These are phyloP conservation scores for Solanum chiquidenum DNA, from an alignment of 257 asterid genomes.

Conservation along the genomic window DNA sequence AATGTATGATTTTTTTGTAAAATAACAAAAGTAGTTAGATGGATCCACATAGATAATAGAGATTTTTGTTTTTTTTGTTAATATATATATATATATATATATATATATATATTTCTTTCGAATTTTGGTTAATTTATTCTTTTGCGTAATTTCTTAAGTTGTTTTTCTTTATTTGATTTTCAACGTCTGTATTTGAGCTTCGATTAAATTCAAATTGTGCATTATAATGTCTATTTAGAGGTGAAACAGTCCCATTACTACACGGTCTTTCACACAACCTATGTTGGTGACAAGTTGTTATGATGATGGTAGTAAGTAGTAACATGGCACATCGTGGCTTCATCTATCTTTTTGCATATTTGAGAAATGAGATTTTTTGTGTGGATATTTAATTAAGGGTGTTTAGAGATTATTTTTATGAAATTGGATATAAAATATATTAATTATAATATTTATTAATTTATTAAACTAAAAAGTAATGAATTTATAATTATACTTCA, in stretches of 20 bases:
- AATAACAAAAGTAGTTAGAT: background rate
- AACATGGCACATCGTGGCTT: background rate
- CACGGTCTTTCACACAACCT: background rate
- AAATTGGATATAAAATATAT: background rate
- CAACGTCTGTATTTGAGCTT: no score
- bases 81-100: background rate
- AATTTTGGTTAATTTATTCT: background rate
- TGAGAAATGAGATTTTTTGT: background rate
- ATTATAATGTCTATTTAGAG: no score
- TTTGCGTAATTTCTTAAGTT: background rate
- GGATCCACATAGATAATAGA: background rate
- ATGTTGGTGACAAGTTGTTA: background rate
- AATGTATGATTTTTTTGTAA: background rate
- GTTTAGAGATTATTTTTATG: background rate
- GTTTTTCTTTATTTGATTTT: no score
- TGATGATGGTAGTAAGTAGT: background rate
- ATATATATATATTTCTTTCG: background rate
- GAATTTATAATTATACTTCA: background rate
- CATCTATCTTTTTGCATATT: background rate
- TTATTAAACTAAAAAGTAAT: background rate
- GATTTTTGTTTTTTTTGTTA: background rate
- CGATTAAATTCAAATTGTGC: no score
- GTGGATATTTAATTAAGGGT: background rate
- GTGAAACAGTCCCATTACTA: fast-evolving
- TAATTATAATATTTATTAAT: background rate